These are phyloP conservation scores for Claviceps digitariae DNA, from an alignment of 2,329 filamentous ascomycete genomes.

Conservation along the genomic window DNA sequence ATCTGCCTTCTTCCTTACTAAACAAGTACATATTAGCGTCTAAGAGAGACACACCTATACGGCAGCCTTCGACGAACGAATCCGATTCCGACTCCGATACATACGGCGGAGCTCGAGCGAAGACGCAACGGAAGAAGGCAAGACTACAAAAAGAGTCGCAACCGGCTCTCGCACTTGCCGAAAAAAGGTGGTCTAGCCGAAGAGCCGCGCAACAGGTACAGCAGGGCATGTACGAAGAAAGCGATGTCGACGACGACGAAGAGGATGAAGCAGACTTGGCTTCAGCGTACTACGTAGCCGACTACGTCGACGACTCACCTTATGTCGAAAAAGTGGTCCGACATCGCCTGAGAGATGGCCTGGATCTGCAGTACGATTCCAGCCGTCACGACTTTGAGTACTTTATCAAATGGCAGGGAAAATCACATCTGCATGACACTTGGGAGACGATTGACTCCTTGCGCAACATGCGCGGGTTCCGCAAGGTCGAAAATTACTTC, in stretches of 20 bases:
- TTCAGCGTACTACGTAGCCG: slow-evolving; percentile 55
- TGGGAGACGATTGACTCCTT: slow-evolving; percentile 77
- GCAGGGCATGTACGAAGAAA: slow-evolving; percentile 51
- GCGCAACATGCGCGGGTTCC: slow-evolving; percentile 65
- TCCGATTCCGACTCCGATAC: slow-evolving; percentile 62
- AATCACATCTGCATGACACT: slow-evolving; percentile 88
- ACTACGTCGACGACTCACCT: slow-evolving; percentile 63
- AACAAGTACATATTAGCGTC: slow-evolving; percentile 30
- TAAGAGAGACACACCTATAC: slow-evolving; percentile 43
- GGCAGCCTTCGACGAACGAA: slow-evolving; percentile 41
- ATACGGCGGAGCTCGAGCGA: slow-evolving; percentile 65
- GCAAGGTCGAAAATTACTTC: slow-evolving; percentile 91
- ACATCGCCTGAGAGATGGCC: slow-evolving; percentile 62
- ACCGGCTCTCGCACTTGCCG: slow-evolving; percentile 52
- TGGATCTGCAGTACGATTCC: slow-evolving; percentile 43
- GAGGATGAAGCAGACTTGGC: slow-evolving; percentile 43
- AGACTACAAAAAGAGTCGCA: slow-evolving; percentile 58
- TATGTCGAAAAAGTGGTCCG: slow-evolving; percentile 87
- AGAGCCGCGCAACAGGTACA: slow-evolving; percentile 66
- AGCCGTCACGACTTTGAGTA: slow-evolving; percentile 72
- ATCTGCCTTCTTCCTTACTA: background rate
- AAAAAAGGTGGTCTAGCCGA: slow-evolving; percentile 85
- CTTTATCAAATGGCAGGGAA: slow-evolving; percentile 92
- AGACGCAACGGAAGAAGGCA: slow-evolving; percentile 60
- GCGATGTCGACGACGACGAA: slow-evolving; percentile 50